Evolutionary conservation across 2,329 filamentous ascomycete species (phyloP), one percentile per base, ranked within the genome.

Genomic region (Penicillium sp.): DNA sequence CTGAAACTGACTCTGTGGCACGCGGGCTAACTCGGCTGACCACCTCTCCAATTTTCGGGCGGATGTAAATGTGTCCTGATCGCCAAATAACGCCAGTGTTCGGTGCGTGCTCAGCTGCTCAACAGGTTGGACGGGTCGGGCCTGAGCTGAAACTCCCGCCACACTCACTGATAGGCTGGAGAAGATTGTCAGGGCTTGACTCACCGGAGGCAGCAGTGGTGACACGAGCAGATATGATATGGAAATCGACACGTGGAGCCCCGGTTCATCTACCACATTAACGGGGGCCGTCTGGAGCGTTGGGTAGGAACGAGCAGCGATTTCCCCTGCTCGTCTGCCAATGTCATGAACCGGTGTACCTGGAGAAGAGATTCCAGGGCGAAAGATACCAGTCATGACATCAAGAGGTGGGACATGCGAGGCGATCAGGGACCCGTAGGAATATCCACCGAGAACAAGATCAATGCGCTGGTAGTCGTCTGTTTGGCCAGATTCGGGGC

Each of bases 381-480:
- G 56, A 50, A 92, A 87, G 1, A 74, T 64, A 1, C 71, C 60
- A 15, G 86, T 63, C 17, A 93, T 76, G 0, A 70, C 62, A 8
- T 69, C 60, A 23, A 82, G 44, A 6, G 60, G 46, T 0, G 87
- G 85, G 0, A 94, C 73, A 40, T 82, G 79, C 0, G 76, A 79
- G 2, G 86, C 80, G 26, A 96, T 77, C 56, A 95, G 75, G 3
- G 87, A 85, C 29, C 92, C 92, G 61, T 95, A 95, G 0, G 88
- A 95, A 61, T 95, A 95, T 9, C 89, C 89, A 2, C 76, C 82
- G 5, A 92, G 69, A 4, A 95, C 52, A 0, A 81, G 46, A 22
- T 56, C 52, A 10, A 66, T 45, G 1, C 42, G 28, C 9, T 15
- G 7, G 11, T n/a, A n/a, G n/a, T n/a, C n/a, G n/a, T 9, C 27